Conservation (phyloP, 2,329 filamentous ascomycete genomes). For the Trichoderma breve region DNA sequence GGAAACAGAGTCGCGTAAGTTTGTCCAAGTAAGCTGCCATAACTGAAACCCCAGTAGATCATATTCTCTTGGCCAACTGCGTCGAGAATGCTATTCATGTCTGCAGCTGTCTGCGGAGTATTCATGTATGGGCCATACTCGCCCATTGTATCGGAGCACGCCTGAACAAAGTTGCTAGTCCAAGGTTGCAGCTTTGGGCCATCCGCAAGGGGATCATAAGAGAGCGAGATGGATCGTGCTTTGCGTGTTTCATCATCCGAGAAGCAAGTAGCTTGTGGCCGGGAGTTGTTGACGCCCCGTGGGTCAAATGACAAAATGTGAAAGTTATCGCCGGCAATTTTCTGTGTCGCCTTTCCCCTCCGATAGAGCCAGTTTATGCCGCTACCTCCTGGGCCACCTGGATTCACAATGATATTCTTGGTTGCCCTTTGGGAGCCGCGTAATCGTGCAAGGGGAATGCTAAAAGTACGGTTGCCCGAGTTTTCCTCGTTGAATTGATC, state of each 20-base stretch:
- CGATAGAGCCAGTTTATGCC: conserved; percentile 35
- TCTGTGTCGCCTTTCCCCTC: conserved; percentile 35
- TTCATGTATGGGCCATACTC: conserved; percentile 46
- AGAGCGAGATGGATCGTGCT: neutral
- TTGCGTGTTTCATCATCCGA: neutral
- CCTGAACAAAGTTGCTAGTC: conserved; percentile 40
- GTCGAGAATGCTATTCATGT: conserved; percentile 52
- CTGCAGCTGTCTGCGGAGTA: conserved; percentile 49
- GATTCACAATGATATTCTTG: conserved; percentile 44
- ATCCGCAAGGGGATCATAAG: conserved; percentile 22
- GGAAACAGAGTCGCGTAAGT: conserved; percentile 42
- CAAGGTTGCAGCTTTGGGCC: conserved; percentile 47
- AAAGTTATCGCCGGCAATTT: conserved; percentile 41
- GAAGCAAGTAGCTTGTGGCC: neutral
- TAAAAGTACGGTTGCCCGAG: conserved; percentile 30
- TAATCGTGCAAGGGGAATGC: neutral
- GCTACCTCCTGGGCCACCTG: conserved; percentile 47
- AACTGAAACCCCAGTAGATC: conserved; percentile 44
- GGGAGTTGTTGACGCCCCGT: neutral
- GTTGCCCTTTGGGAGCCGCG: conserved; percentile 31
- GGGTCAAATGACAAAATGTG: conserved; percentile 43
- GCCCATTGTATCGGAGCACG: conserved; percentile 45
- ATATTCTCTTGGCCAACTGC: conserved; percentile 36
- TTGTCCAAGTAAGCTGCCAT: conserved; percentile 42
- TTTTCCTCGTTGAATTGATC: conserved; percentile 42